Base-by-base conservation (phyloP, 306 rosid species). In the Purshia tridentata region DNA sequence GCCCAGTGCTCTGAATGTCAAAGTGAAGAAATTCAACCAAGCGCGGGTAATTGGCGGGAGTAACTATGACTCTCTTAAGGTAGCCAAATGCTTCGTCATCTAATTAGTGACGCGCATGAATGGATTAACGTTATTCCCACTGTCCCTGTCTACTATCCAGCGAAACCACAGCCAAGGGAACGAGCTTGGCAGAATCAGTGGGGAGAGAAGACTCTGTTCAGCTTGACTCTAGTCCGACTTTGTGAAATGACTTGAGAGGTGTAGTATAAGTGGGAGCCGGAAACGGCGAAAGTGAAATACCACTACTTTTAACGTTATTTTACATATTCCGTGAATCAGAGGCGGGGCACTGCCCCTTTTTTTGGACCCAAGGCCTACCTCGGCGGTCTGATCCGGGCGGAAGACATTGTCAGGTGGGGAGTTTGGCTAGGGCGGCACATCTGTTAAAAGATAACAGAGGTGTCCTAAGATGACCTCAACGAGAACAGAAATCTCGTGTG, bases 91-190 rank as follows among this genome's bases (percentile, higher is more conserved):
- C 82, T 88, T 83, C 81, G 77, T 81, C 88, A 83, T 85, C 88
- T 77, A 88, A 83, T 88, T 88, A 88, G 92, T 83, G 87, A 85
- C 80, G 82, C 85, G 87, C 85, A 85, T 85, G 90, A 88, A 85
- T 88, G 84, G 88, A 81, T 85, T 88, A 85, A 88, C 72, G 65
- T 83, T 90, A 88, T 85, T 76, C 70, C 80, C 69, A 61, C 57
- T 61, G 71, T 69, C 76, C 69, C 57, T 70, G 12, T 18, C 65
- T 48, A 72, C 77, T 73, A 63, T 73, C 70, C 59, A 18, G 58
- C 6, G 52, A 63, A 63, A 45, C 56, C 52, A 70, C 61, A 73
- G 47, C 61, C 61, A 61, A 73, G 51, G 57, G 70, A 59, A 60
- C 14, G 35, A 6, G 55, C 65, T 56, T 59, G 77, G 77, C 57